Conservation (phyloP, 2,329 filamentous ascomycete genomes). For the Ciborinia camelliae region DNA sequence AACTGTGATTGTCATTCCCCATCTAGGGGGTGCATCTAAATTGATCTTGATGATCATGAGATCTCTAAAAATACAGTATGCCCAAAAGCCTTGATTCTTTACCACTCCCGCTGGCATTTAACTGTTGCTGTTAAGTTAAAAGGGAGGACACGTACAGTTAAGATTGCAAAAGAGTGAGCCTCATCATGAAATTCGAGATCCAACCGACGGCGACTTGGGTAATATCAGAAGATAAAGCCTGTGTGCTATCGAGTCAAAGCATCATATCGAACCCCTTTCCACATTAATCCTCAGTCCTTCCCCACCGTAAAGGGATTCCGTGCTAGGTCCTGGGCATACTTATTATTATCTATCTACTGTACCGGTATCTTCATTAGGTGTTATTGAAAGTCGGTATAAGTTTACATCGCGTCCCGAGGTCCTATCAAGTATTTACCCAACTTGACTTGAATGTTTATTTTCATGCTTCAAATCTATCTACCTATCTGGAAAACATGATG, state of each 20-base stretch:
- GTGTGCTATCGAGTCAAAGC: constrained; percentile 11
- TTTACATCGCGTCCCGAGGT: not conserved
- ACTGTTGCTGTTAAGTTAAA: not conserved
- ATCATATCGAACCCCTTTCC: not conserved
- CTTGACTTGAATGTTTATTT: not conserved
- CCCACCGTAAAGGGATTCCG: no score
- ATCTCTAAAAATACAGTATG: constrained; percentile 1
- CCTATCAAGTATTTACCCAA: no score
- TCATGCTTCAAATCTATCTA: not conserved
- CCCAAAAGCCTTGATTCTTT: not conserved
- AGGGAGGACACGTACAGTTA: not conserved
- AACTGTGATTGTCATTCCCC: no score
- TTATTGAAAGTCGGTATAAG: not conserved
- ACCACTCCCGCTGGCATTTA: not conserved
- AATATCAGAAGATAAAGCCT: no score
- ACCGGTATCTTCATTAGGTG: no score
- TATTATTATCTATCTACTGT: no score
- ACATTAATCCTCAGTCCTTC: not conserved
- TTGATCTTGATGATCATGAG: not conserved
- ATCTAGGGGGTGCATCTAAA: not conserved
- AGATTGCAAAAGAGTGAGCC: not conserved
- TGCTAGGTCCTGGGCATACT: no score
- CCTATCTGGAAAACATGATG: not conserved
- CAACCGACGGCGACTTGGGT: no score
- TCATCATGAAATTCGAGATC: no score